These are phyloP conservation scores for Starmerella ratchasimensis DNA, from an alignment of 805 yeast species.

Conservation along the genomic window DNA sequence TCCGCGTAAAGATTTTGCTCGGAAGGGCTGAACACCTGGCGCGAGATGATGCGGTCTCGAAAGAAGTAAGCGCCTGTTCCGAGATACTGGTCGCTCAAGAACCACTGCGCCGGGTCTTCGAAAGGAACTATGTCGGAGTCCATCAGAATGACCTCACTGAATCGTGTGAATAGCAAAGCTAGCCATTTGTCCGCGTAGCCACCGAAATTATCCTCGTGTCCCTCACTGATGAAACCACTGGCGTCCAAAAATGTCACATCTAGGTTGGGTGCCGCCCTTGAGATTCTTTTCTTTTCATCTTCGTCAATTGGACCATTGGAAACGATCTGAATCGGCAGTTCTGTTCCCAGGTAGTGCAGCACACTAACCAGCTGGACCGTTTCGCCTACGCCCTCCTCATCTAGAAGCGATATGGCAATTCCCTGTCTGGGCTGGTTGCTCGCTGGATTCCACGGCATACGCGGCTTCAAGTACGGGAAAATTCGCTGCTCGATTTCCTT, in stretches of 20 bases:
- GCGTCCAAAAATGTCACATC: not conserved
- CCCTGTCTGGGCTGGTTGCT: slow-evolving; percentile 1
- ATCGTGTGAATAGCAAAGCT: slow-evolving; percentile 1
- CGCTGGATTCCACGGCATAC: not conserved
- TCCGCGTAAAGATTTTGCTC: not conserved
- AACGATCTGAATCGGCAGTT: slow-evolving; percentile 5
- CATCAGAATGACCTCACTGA: slow-evolving; percentile 3
- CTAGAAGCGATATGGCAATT: no score
- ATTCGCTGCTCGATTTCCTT: not conserved
- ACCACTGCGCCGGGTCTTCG: not conserved
- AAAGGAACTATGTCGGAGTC: slow-evolving; percentile 7
- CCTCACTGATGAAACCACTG: not conserved
- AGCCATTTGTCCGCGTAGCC: slow-evolving; percentile 4
- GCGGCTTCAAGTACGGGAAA: not conserved
- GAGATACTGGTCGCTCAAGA: not conserved
- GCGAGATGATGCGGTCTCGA: slow-evolving; percentile 4
- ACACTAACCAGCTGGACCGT: not conserved
- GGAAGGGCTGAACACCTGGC: not conserved
- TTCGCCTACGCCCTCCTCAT: not conserved
- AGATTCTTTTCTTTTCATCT: not conserved
- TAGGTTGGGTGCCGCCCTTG: not conserved
- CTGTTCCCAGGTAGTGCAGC: not conserved
- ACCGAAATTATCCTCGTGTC: not conserved
- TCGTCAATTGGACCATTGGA: not conserved
- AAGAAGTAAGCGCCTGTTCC: slow-evolving; percentile 1